Evolutionary conservation across 495 filamentous ascomycete species (phyloP).

Genomic region (Talaromyces stipitatus): DNA sequence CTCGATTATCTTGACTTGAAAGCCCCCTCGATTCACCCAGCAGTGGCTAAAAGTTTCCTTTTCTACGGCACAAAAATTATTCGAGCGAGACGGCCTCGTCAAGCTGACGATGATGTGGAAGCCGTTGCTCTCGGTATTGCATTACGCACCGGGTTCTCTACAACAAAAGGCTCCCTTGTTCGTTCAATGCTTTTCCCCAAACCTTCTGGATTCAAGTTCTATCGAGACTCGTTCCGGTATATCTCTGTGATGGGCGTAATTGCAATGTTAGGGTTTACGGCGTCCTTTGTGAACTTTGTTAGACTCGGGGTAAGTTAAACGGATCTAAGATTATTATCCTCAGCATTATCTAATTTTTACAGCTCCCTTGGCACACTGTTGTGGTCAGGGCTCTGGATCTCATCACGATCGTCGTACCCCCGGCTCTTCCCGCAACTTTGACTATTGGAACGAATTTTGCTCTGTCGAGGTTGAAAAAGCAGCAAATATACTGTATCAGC

Average conservation of each 20-base stretch:
- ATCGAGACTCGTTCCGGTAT: constrained; percentile 94
- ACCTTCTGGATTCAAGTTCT: constrained; percentile 96
- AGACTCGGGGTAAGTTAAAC: constrained; percentile 52
- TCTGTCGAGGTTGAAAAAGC: constrained; percentile 71
- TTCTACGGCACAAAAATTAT: constrained; percentile 96
- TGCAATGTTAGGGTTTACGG: constrained; percentile 78
- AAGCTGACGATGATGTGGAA: constrained; percentile 68
- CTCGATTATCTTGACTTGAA: constrained; percentile 64
- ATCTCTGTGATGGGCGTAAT: constrained; percentile 96
- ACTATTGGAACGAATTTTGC: constrained; percentile 97
- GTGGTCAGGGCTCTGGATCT: constrained; percentile 87
- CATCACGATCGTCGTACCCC: constrained; percentile 96
- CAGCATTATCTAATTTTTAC: constrained; percentile 15
- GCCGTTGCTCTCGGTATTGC: constrained; percentile 89
- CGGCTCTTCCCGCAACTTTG: constrained; percentile 91
- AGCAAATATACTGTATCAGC: constrained; percentile 94
- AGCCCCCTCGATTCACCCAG: constrained; percentile 68
- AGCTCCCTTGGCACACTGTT: constrained; percentile 80
- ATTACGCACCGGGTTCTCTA: constrained; percentile 90
- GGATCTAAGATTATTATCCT: background rate
- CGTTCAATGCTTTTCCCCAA: constrained; percentile 99
- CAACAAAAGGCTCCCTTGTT: constrained; percentile 92
- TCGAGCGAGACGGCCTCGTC: constrained; percentile 78
- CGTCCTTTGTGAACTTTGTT: constrained; percentile 89
- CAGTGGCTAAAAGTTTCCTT: constrained; percentile 78